Evolutionary conservation across 306 rosid genomes (phyloP), one percentile per base, ranked within the genome.

Genomic region (Pyrus communis): DNA sequence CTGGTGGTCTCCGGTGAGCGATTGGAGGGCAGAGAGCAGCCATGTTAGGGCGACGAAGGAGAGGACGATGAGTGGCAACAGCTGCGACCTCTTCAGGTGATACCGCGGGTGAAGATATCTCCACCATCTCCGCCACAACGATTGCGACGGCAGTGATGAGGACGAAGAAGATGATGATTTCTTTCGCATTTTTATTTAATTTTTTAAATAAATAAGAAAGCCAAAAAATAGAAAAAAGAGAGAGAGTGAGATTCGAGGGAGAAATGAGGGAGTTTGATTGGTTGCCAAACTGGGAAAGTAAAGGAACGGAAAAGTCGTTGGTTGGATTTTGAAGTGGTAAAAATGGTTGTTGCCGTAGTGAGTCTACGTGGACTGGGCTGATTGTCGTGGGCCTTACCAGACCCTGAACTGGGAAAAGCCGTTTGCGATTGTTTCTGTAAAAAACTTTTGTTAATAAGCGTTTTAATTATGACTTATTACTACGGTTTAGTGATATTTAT

Each of bases 11-110:
- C 23, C 46, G 30, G 27, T 78, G 80, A 88, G 85, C 18, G 77
- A 71, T 77, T 79, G 80, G 54, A 80, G 86, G 28, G 82, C 84
- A 25, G 77, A 86, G 43, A 77, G 46, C 51, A 83, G 71, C 81
- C 86, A 89, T 45, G 76, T 23, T 38, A 89, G 52, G 3, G 78
- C 75, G 21, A 87, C 31, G 58, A 80, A 71, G 54, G 82, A 13
- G 79, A 83, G 1, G 68, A 86, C 5, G 18, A 85, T 5, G 35
- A 87, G 65, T 17, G 85, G 78, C 1, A 81, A 51, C 38, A 87
- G 82, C 71, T 69, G 78, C 28, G 89, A 82, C 76, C 89, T 85
- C 82, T 83, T 83, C 0, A 83, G 33, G 82, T 81, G 80, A 80
- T 82, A 80, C 35, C 80, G 84, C 45, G 86, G 89, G 67, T 82